A percentile compares a stretch with the other conserved stretches of the same genome.
phyloP scores from a whole-genome alignment of 2,329 filamentous ascomycete species.

The Penicillium sp. region DNA sequence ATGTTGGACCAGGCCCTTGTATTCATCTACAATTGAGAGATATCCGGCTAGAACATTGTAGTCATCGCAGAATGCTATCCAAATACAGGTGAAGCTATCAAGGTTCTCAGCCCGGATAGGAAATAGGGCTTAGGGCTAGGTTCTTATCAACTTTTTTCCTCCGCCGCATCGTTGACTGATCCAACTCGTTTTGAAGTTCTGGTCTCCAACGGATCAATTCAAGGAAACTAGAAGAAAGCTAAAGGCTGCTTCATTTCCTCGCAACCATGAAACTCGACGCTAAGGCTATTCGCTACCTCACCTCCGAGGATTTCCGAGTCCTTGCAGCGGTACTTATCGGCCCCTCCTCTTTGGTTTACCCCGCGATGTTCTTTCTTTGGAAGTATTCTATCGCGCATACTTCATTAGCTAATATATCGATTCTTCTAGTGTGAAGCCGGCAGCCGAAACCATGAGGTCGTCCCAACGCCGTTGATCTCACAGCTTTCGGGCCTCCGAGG shows the following conservation, averaged over 20 bases:
- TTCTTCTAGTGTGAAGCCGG: constrained; percentile 75
- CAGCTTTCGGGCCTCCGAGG: constrained; percentile 78
- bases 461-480: constrained; percentile 84
- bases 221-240: not conserved
- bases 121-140: constrained; percentile 42
- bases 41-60: not conserved
- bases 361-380: constrained; percentile 18
- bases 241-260: constrained; percentile 4
- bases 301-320: constrained; percentile 90
- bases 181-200: constrained; percentile 2
- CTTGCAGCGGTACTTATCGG: constrained; percentile 72
- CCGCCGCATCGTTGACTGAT: constrained; percentile 12
- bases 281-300: constrained; percentile 87
- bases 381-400: not conserved
- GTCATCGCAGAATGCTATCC: not conserved
- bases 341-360: constrained; percentile 18
- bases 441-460: constrained; percentile 94
- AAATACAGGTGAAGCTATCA: constrained; percentile 1
- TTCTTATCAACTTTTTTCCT: constrained; percentile 33
- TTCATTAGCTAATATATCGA: constrained; percentile 5
- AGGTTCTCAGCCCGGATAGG: constrained; percentile 22
- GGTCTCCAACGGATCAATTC: not conserved
- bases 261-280: constrained; percentile 86
- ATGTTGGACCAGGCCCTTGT: not conserved
- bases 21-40: not conserved